Evolutionary conservation across 2,329 filamentous ascomycete genomes (phyloP), one percentile per base, ranked within the genome.

Genomic region (Metarhizium guizhouense): DNA sequence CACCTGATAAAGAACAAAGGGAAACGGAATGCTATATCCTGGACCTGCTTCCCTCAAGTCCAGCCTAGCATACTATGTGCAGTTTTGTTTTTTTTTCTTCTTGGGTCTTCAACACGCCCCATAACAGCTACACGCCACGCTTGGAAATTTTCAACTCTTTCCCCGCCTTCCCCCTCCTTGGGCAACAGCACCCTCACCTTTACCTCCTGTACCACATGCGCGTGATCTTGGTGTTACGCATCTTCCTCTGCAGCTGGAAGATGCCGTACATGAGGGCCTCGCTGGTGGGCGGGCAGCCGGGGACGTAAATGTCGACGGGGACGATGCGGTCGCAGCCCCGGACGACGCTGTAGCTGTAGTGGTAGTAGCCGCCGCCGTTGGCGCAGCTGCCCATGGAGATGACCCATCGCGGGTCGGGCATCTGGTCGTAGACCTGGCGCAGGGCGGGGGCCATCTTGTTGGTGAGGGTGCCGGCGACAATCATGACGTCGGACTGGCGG

Each of bases 381-480:
- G 88, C 88, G 70, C 88, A 93, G 66, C 84, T 88, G 13, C 88
- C 88, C 88, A 93, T 93, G 64, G 84, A 88, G 65, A 83, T 72
- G 64, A 93, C 90, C 90, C 90, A 95, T 67, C 87, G 81, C 18
- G 90, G 90, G 36, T 95, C 90, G 34, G 90, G 90, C 90, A 95
- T 95, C 78, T 95, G 91, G 72, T 96, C 91, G 76, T 96, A 96
- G 59, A 95, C 87, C 74, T 94, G 89, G 71, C 91, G 81, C 67
- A 96, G 76, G 38, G 91, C 91, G 2, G 91, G 90, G 1, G 90
- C 90, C 91, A 96, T 96, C 79, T 96, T 96, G 80, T 96, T 96
- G 64, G 90, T 95, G 59, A 96, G 81, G 34, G 91, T 96, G 57
- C 91, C 91, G 30, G 91, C 90, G 25, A 95, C 90, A 65, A 95